Evolutionary conservation across 768 basidiomycete species (phyloP).

Genomic region (Amanita brunnescens): DNA sequence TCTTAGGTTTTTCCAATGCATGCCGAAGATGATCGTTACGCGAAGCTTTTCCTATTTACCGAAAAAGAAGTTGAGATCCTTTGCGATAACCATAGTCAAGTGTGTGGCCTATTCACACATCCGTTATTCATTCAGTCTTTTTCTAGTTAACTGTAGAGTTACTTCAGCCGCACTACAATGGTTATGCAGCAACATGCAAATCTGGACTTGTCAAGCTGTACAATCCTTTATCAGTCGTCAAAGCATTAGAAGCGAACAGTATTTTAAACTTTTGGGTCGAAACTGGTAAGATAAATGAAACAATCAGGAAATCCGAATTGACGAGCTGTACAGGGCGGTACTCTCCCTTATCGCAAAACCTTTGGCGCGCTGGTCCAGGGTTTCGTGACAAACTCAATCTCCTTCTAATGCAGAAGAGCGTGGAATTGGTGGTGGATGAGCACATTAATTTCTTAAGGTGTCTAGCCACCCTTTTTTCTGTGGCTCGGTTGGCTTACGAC

Average conservation of each 20-base stretch:
- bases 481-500: slow-evolving; percentile 10
- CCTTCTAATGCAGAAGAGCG: slow-evolving; percentile 7
- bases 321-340: slow-evolving; percentile 6
- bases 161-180: slow-evolving; percentile 4
- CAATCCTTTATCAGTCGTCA: slow-evolving; percentile 8
- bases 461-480: slow-evolving; percentile 5
- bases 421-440: slow-evolving; percentile 9
- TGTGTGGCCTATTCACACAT: not conserved
- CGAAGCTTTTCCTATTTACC: slow-evolving; percentile 1
- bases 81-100: not conserved
- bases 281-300: slow-evolving; percentile 9
- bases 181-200: slow-evolving; percentile 6
- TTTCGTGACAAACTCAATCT: slow-evolving; percentile 9
- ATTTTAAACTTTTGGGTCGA: slow-evolving; percentile 10
- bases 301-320: slow-evolving; percentile 6
- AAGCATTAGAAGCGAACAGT: slow-evolving; percentile 5
- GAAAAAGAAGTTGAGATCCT: not conserved
- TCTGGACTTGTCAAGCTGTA: slow-evolving; percentile 6
- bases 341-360: slow-evolving; percentile 7
- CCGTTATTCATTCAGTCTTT: not conserved
- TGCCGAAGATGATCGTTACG: slow-evolving; percentile 11
- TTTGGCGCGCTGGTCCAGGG: slow-evolving; percentile 7
- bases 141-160: not conserved
- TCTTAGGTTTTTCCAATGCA: slow-evolving; percentile 10
- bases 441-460: slow-evolving; percentile 7